Evolutionary conservation across 805 yeast species (phyloP), one percentile per base, ranked within the genome.

Genomic region (Ogataea glucozyma): DNA sequence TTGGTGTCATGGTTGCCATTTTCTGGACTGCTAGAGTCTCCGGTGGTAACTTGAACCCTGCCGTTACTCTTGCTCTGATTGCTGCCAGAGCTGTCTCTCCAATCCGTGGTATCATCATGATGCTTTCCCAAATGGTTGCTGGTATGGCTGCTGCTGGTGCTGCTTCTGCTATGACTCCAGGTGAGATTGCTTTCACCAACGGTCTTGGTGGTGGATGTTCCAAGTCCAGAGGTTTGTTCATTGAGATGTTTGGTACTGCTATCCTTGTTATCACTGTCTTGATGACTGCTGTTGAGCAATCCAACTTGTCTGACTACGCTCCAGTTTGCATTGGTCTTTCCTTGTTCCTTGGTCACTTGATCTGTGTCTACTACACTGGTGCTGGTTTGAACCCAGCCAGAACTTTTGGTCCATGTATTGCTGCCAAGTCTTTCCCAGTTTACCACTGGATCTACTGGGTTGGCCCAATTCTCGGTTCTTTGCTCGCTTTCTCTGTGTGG

Each of bases 391-490:
- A 88, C 75, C 96, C 96, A 44, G 96, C 96, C 34, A 81, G 96
- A 73, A 71, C 87, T 24, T 76, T 88, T 44, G 96, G 96, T 60
- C 95, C 96, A 40, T 76, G 82, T 62, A 71, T 87, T 47, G 95
- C 89, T 46, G 76, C 77, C 42, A 71, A 65, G 44, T 71, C 78
- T 17, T 88, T 88, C 82, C 95, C 96, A 26, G 63, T 58, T 58
- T 88, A 88, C 70, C 88, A 81, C 74, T 88, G 95, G 95, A 87
- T 88, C 52, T 88, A 88, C 75, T 87, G 95, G 93, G 79, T 88
- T 44, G 96, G 96, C 41, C 96, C 96, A 47, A 56, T 81, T 42
- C 60, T 85, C 46, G 96, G 95, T 51, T 69, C 90, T 9, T 47
- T 74, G 43, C 61, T 87, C 53, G 83, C 95, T 14, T 78, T 75